A percentile compares a stretch with the other conserved stretches of the same genome.
These are phyloP conservation scores for Yamadazyma mexicana DNA, from an alignment of 1,139 yeast species.

Conservation along the genomic window DNA sequence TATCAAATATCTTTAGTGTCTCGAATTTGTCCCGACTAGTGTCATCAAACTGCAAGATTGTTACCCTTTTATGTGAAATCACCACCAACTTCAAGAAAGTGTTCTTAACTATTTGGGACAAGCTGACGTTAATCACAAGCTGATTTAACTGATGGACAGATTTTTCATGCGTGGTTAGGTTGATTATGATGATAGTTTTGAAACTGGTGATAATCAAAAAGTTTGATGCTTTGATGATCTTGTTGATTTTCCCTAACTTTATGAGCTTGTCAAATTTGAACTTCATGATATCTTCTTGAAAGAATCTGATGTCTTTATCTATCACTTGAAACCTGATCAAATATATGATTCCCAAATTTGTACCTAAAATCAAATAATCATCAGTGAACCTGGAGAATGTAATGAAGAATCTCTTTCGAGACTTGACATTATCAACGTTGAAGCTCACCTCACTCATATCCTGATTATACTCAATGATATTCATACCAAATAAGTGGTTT, in stretches of 20 bases:
- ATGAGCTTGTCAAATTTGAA: constrained; percentile 15
- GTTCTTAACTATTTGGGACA: constrained; percentile 9
- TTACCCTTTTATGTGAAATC: constrained; percentile 13
- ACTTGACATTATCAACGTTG: constrained; percentile 9
- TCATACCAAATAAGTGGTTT: constrained; percentile 18
- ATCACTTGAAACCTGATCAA: constrained; percentile 9
- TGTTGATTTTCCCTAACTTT: constrained; percentile 15
- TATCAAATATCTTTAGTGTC: constrained; percentile 9
- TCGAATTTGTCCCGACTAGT: constrained; percentile 8
- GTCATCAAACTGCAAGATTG: constrained; percentile 8
- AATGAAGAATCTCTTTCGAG: constrained; percentile 14
- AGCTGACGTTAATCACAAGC: constrained; percentile 14
- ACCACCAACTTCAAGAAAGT: constrained; percentile 11
- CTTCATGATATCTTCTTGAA: constrained; percentile 15
- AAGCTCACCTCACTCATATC: constrained; percentile 8
- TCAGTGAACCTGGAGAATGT: constrained; percentile 17
- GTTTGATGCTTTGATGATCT: constrained; percentile 12
- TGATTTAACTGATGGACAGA: constrained; percentile 11
- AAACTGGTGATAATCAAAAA: constrained; percentile 16
- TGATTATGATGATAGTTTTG: constrained; percentile 14
- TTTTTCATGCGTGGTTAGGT: constrained; percentile 12
- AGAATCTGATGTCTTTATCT: constrained; percentile 10
- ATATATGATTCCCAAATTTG: constrained; percentile 16
- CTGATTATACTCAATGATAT: constrained; percentile 10
- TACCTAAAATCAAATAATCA: constrained; percentile 15